Base-by-base conservation (phyloP, 1,284 basidiomycete species). In the Stereum hirsutum region DNA sequence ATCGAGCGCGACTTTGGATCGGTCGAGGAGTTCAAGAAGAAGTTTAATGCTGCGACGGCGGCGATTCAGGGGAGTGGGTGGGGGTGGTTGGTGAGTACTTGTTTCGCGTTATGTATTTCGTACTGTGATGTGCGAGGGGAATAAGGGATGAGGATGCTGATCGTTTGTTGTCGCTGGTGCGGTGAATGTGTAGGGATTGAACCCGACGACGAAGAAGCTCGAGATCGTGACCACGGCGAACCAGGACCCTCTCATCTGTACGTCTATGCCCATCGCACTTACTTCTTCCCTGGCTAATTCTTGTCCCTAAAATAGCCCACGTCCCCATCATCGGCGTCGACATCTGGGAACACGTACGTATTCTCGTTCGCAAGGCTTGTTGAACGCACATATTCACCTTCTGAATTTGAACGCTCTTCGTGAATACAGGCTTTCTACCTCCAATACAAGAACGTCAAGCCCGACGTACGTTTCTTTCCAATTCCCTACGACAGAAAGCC, bases 21-120 rank as follows among this genome's bases (percentile, higher is more conserved):
- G 34, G 56, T 91, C 50, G 87, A 93, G 1, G 74, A 72, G 38
- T 78, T 98, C 62, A 95, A 93, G 64, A 73, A 72, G 51, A 72
- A 76, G 52, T 78, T 98, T 63, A 97, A 94, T 66, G 63, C 90
- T 23, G 77, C 76, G 52, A 94, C 95, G n/a, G 89, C 88, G 36
- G 91, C 75, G 43, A 87, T 99, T 53, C 95, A 99, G 68, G 96
- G 95, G 37, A 93, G 89, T 50, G 96, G 95, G 17, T 99, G 95
- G 96, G 94, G 92, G 41, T 98, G 95, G 95, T 75, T 98, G 47
- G 87, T 83, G 49, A 52, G 81, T 68, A 38, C 10, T 11, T 20
- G 10, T 21, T 20, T 38, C 23, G 40, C n/a, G 23, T 14, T 38
- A 33, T 27, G 2, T 36, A 8, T 20, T 26, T 27, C 17, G 52